phyloP scores from a whole-genome alignment of 2,329 filamentous ascomycete genomes.

The Peltaster fructicola region DNA sequence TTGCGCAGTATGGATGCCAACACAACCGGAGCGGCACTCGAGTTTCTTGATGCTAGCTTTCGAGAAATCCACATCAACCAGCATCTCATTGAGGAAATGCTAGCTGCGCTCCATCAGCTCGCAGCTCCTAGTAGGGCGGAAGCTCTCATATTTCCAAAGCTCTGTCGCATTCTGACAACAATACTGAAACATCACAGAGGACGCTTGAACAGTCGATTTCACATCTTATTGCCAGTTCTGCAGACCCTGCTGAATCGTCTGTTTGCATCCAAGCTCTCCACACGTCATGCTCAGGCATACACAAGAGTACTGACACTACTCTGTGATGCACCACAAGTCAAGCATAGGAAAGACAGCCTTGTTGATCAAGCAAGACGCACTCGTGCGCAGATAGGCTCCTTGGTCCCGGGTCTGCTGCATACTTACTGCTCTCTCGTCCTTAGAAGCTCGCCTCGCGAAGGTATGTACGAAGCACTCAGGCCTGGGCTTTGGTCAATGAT shows the following conservation, averaged over 20 bases:
- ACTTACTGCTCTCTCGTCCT: constrained; percentile 38
- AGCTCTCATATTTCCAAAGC: constrained; percentile 31
- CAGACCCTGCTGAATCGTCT: constrained; percentile 38
- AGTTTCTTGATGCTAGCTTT: constrained; percentile 8
- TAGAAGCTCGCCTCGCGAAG: constrained; percentile 28
- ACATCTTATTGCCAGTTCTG: constrained; percentile 38
- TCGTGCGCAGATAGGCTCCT: constrained; percentile 38
- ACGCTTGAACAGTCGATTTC: constrained; percentile 41
- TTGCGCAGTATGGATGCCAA: no score
- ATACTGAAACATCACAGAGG: constrained; percentile 40
- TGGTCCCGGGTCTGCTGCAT: constrained; percentile 39
- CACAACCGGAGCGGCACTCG: constrained; percentile 5
- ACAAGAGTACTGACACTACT: constrained; percentile 40
- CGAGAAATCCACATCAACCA: constrained; percentile 23
- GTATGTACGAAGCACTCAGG: constrained; percentile 34
- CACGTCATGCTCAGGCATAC: constrained; percentile 31
- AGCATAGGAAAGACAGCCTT: constrained; percentile 21
- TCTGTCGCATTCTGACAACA: constrained; percentile 35
- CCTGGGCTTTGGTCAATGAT: constrained; percentile 36
- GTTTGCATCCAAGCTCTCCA: constrained; percentile 30
- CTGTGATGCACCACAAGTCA: constrained; percentile 39
- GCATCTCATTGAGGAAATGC: constrained; percentile 23
- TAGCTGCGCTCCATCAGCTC: constrained; percentile 21
- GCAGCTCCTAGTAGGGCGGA: constrained; percentile 11
- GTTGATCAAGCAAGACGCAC: constrained; percentile 43